Percentiles rank a stretch among this genome's conserved stretches.
These are phyloP conservation scores for Knufia fluminis DNA, from an alignment of 2,329 filamentous ascomycete genomes.

Conservation along the genomic window DNA sequence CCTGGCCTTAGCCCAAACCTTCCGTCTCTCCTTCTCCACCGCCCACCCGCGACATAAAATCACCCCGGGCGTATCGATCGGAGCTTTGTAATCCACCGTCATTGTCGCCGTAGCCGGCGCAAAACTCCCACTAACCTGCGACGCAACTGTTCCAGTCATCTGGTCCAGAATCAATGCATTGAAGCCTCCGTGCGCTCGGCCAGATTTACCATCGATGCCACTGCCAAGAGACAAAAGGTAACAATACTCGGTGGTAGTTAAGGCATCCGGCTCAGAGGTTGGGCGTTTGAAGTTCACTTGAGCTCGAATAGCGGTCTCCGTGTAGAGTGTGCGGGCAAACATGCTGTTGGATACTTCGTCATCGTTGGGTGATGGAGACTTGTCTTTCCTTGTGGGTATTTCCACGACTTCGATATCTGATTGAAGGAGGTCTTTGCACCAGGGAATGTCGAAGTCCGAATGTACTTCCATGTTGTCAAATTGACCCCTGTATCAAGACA, in stretches of 20 bases:
- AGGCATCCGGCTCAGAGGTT: constrained; percentile 7
- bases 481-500: too few relatives aligned
- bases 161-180: constrained; percentile 16
- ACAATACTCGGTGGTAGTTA: constrained; percentile 11
- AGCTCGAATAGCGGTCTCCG: constrained; percentile 10
- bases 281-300: constrained; percentile 13
- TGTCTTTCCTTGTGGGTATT: neutral
- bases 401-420: neutral
- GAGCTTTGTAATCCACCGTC: constrained; percentile 16
- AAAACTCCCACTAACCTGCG: neutral
- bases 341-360: constrained; percentile 10
- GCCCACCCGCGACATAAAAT: constrained; percentile 13
- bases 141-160: constrained; percentile 11
- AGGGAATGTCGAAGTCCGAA: too few relatives aligned
- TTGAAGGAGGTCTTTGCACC: too few relatives aligned
- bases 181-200: constrained; percentile 16
- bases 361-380: neutral
- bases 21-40: constrained; percentile 13
- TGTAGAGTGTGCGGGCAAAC: constrained; percentile 15
- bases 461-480: too few relatives aligned
- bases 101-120: constrained; percentile 17
- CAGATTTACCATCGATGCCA: constrained; percentile 14
- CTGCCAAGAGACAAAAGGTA: constrained; percentile 12
- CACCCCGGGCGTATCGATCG: constrained; percentile 15
- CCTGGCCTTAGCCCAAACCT: constrained; percentile 13